Evolutionary conservation across 441 rosid species (phyloP), one percentile per base, ranked within the genome.

Genomic region (Populus hybrid): DNA sequence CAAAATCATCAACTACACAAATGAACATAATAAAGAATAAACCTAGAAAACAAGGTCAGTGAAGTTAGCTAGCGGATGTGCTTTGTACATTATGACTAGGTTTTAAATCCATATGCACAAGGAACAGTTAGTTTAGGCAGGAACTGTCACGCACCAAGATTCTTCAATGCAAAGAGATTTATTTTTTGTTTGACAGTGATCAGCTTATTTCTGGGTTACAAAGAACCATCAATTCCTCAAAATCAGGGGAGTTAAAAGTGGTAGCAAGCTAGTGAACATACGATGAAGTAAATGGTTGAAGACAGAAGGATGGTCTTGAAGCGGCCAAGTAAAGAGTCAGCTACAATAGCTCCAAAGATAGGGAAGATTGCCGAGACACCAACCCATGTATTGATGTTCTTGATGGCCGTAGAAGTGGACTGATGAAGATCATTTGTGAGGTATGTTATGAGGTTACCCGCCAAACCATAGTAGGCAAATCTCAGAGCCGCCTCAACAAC

Each of bases 251-350:
- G 5, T 20, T 5, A 7, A 18, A 18, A 4, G 12, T 57, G 34
- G 10, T 4, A 0, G 8, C 8, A 8, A 57, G 8, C 8, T 10
- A 42, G 30, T 10, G 30, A 10, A 20, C 72, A 24, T 72, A 90
- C 98, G 81, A 77, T 20, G 59, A 93, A 81, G 78, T 87, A 95
- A 46, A 95, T 79, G 75, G 81, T 6, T 9, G 98, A 81, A 42
- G 98, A 72, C 0, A 89, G 76, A 78, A 95, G 81, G 72, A 95
- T 88, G 81, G 99, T 95, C 67, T 85, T 90, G 88, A 93, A 93
- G 9, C 99, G 95, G 77, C 99, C 99, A 5, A 95, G 78, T 82
- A 76, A 84, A n/a, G 99, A 93, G 74, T 95, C 99, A 2, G 98
- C 98, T 10, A 92, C 40, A 73, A 90, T 77, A 6, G 90, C 99